Evolutionary conservation across 352 stramenopile genomes (phyloP).

Genomic region (Pythium sukuiense): DNA sequence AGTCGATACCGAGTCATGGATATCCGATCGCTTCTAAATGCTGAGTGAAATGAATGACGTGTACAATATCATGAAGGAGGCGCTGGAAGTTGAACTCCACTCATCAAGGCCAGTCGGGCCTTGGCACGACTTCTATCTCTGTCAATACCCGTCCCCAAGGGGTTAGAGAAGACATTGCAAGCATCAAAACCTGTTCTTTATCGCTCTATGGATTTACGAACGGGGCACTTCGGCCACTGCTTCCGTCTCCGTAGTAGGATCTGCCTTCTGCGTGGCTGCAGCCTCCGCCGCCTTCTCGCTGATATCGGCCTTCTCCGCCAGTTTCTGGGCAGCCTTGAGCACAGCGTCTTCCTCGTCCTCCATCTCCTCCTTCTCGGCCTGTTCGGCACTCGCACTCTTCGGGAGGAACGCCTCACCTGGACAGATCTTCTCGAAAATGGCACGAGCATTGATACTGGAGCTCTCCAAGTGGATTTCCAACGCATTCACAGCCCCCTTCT

Average conservation of each 20-base stretch:
- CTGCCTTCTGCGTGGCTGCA: background rate
- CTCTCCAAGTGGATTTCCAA: constrained; percentile 69
- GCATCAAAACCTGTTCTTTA: too few species aligned
- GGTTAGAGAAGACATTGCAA: too few species aligned
- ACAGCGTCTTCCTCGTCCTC: constrained; percentile 64
- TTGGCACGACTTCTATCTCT: too few species aligned
- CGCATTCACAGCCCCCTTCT: constrained; percentile 29
- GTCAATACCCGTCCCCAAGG: too few species aligned
- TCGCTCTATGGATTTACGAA: too few species aligned
- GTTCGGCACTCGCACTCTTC: constrained; percentile 59
- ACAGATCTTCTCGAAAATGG: constrained; percentile 63
- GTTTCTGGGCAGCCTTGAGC: constrained; percentile 56
- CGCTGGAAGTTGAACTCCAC: too few species aligned
- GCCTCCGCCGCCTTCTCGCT: background rate
- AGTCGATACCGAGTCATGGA: constrained; percentile 8
- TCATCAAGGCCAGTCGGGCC: too few species aligned
- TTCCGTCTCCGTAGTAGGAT: background rate
- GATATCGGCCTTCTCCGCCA: constrained; percentile 26
- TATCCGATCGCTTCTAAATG: constrained; percentile 13
- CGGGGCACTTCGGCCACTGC: background rate
- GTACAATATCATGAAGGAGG: too few species aligned
- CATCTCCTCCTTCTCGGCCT: constrained; percentile 56
- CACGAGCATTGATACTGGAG: constrained; percentile 53
- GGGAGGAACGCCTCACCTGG: constrained; percentile 58
- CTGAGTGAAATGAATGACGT: background rate